These are phyloP conservation scores for rapeseed (Brassica napus) DNA, from an alignment of 345 rosid species.

Conservation along the genomic window Da-Ae NC_063450.1:33671001-33671500, in stretches of 20 bases:
- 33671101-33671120: background rate
- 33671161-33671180: background rate
- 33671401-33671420: constrained; percentile 18
- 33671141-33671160: background rate
- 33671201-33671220: background rate
- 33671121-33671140: background rate
- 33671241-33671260: background rate
- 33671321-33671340: background rate
- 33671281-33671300: background rate
- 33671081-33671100: background rate
- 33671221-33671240: background rate
- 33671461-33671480: background rate
- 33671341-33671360: constrained; percentile 5
- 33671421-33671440: background rate
- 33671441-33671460: background rate
- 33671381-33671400: constrained; percentile 14
- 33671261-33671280: background rate
- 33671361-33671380: constrained; percentile 10
- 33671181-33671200: background rate
- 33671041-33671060: background rate
- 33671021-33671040: background rate
- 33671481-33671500: background rate
- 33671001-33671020: background rate
- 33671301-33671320: background rate
- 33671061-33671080: background rate